Conservation (phyloP, 495 filamentous ascomycete species). For the Collariella sp. region DNA sequence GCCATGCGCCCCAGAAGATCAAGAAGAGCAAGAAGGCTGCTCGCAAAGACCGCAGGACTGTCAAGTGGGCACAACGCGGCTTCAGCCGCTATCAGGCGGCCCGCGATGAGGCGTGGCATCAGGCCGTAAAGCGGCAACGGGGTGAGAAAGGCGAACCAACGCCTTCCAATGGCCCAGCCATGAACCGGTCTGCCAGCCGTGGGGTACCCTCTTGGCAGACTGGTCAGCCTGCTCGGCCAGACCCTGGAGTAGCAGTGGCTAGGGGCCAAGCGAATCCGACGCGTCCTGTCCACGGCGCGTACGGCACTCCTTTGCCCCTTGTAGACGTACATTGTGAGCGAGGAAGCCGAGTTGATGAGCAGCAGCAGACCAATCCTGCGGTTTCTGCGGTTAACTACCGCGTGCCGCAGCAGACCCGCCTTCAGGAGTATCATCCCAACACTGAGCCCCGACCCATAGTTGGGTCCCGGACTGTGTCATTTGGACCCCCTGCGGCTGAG, state of each 20-base stretch:
- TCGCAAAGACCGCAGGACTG: slow-evolving; percentile 12
- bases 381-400: neutral
- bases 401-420: slow-evolving; percentile 3
- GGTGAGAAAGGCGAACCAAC: slow-evolving; percentile 6
- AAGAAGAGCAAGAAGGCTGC: slow-evolving; percentile 22
- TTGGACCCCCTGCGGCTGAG: slow-evolving; percentile 1
- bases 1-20: slow-evolving; percentile 7
- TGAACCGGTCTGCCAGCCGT: slow-evolving; percentile 5
- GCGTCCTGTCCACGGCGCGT: neutral
- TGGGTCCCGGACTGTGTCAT: slow-evolving; percentile 9
- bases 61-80: slow-evolving; percentile 26
- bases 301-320: neutral
- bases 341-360: neutral
- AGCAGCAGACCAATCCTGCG: neutral
- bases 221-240: neutral
- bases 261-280: slow-evolving; percentile 1
- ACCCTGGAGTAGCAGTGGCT: neutral
- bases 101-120: slow-evolving; percentile 27
- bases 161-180: neutral
- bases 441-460: slow-evolving; percentile 15
- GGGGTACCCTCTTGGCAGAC: slow-evolving; percentile 4
- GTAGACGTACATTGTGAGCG: neutral
- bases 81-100: slow-evolving; percentile 35
- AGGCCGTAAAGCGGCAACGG: slow-evolving; percentile 25
- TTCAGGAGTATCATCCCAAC: neutral